Base-by-base conservation (phyloP, 2,329 filamentous ascomycete genomes). In the Amphichorda felina region DNA sequence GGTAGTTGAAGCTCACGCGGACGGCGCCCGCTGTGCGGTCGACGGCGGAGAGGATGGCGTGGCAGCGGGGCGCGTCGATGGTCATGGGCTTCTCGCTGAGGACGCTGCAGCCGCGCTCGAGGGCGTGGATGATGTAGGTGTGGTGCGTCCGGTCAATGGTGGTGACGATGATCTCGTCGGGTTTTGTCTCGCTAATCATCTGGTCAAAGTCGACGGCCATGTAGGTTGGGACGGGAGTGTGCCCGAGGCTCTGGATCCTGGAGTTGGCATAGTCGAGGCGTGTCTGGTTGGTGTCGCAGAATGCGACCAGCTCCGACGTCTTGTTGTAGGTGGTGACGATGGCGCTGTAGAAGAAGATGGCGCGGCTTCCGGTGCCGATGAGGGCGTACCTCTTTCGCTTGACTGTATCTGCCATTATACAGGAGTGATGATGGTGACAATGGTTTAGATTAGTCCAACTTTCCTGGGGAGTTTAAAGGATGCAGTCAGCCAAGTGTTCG, bases 51-150 rank as follows among this genome's bases (percentile, higher is more conserved):
- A 75, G 60, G 41, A 75, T 75, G 36, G 63, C 57, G 53, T 57
- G 26, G 46, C 70, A 75, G 3, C 70, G 63, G 2, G 63, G 58
- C 1, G 61, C 68, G 45, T 78, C 72, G 43, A 76, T 70, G 1
- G 74, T 78, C 73, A 78, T 77, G 4, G 73, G 74, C 50, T 79
- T 79, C 46, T 78, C 73, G 0, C 69, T 77, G n/a, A 78, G 59
- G 0, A 75, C 72, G 40, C 70, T 65, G 45, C 71, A 73, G 13
- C 72, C 73, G 1, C 75, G 54, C 41, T 76, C 70, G 33, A 79
- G 55, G 0, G 74, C 71, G 3, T 68, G 63, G 5, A 75, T 59
- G 33, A 76, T 76, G 53, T 79, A 79, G 19, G 57, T 62, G 45
- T 76, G 59, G 50, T 79, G 74, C 4, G 70, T 74, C 18, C 72